Evolutionary conservation across 208 protist genomes (phyloP).

Genomic region (Acanthamoeba sp.): DNA sequence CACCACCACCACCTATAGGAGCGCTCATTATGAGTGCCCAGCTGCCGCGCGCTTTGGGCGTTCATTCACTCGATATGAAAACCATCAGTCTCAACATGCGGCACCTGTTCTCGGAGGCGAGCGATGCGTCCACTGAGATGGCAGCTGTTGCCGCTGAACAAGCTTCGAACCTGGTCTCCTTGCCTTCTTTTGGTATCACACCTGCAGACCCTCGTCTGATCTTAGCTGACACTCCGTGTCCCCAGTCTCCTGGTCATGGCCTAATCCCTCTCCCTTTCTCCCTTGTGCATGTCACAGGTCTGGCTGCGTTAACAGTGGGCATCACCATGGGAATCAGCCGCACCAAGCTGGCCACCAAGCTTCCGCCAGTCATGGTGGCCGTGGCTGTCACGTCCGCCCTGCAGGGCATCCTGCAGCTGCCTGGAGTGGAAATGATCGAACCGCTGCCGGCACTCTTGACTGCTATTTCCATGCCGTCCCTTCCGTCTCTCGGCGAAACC

Average conservation of each 20-base stretch:
- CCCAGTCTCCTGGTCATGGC: too few species aligned
- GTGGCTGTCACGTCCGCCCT: constrained; percentile 1
- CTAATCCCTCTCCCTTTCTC: not conserved
- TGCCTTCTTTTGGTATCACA: not conserved
- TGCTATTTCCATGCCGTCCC: not conserved
- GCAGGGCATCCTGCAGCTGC: constrained; percentile 10
- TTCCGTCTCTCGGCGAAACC: not conserved
- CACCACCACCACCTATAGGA: not conserved
- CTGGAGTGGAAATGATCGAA: constrained; percentile 11
- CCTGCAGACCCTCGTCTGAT: too few species aligned
- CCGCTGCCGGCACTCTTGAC: constrained; percentile 10
- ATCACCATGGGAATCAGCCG: not conserved
- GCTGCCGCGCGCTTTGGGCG: not conserved
- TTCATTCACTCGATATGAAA: not conserved
- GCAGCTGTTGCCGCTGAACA: not conserved
- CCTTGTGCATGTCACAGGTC: not conserved
- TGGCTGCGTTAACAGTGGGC: not conserved
- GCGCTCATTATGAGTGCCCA: constrained; percentile 20
- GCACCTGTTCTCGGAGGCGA: not conserved
- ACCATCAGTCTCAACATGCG: not conserved
- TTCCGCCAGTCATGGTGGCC: constrained; percentile 2
- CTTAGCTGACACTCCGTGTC: too few species aligned
- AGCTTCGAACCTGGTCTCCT: not conserved
- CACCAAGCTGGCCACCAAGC: constrained; percentile 20
- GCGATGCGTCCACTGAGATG: not conserved